phyloP scores from a whole-genome alignment of 2,329 filamentous ascomycete species.

The Bipolaris zeicola region DNA sequence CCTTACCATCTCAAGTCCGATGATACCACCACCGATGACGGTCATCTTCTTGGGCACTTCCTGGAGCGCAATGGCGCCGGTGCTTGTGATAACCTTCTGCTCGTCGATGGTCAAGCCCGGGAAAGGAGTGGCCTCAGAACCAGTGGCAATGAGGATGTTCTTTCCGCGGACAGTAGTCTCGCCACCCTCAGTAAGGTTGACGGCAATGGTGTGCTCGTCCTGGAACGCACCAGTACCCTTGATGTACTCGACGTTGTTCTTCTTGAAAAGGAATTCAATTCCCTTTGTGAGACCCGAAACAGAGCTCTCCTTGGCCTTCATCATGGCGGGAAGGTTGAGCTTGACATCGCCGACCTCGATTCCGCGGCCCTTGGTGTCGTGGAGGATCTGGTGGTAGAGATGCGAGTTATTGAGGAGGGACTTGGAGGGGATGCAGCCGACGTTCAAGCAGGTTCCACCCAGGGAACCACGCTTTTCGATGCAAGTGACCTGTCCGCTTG shows the following conservation, averaged over 20 bases:
- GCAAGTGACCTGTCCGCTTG: constrained; percentile 75
- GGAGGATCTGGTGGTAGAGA: constrained; percentile 94
- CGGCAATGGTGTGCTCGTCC: constrained; percentile 88
- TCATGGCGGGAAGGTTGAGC: constrained; percentile 92
- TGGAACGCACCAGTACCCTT: constrained; percentile 89
- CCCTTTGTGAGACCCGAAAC: constrained; percentile 91
- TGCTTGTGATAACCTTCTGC: constrained; percentile 96
- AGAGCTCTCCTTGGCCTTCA: constrained; percentile 97
- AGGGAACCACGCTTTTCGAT: constrained; percentile 97
- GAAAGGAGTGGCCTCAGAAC: constrained; percentile 94
- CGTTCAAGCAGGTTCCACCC: constrained; percentile 96
- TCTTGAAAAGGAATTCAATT: constrained; percentile 98
- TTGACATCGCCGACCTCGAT: constrained; percentile 98
- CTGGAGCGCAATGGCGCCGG: constrained; percentile 85
- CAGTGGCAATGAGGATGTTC: constrained; percentile 98
- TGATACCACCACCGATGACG: constrained; percentile 98
- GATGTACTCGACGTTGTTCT: constrained; percentile 98
- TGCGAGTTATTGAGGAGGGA: constrained; percentile 99
- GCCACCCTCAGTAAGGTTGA: constrained; percentile 87
- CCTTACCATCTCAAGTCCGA: constrained; percentile 91
- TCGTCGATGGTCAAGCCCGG: constrained; percentile 95
- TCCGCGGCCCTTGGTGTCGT: constrained; percentile 95
- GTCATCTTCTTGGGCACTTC: constrained; percentile 95
- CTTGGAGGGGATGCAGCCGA: constrained; percentile 99
- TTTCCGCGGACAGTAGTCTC: constrained; percentile 86